Conservation (phyloP, 345 rosid genomes). For the Geranium rotundifolium region DNA sequence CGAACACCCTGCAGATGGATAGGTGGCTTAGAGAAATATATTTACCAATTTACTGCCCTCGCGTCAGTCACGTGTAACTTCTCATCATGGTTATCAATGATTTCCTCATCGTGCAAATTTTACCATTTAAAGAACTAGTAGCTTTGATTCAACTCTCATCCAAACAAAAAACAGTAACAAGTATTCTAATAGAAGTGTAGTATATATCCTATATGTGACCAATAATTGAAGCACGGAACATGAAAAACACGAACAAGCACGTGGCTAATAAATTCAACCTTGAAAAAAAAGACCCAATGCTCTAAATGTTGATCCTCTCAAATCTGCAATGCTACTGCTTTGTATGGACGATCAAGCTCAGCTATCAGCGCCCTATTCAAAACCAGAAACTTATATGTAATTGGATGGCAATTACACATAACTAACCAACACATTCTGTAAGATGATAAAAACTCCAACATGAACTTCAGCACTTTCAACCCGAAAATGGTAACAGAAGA, state of each 20-base stretch:
- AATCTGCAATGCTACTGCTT: constrained; percentile 53
- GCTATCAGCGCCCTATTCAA: constrained; percentile 46
- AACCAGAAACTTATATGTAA: constrained; percentile 7
- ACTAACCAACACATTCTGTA: neutral
- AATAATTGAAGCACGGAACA: neutral
- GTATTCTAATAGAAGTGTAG: too few species aligned
- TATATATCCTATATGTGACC: neutral
- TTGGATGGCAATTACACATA: constrained; percentile 1
- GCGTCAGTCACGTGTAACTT: too few species aligned
- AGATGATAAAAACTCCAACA: constrained; percentile 26
- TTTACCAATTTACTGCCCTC: too few species aligned
- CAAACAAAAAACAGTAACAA: neutral
- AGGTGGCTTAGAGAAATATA: neutral
- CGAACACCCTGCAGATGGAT: constrained; percentile 60
- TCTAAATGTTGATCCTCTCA: constrained; percentile 92
- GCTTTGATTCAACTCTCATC: neutral
- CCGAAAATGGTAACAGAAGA: constrained; percentile 60
- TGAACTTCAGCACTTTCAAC: constrained; percentile 29
- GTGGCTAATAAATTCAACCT: constrained; percentile 36
- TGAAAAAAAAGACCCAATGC: constrained; percentile 87
- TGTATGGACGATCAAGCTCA: constrained; percentile 61
- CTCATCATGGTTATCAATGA: neutral
- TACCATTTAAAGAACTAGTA: neutral
- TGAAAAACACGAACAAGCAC: constrained; percentile 3
- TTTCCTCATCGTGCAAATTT: neutral